Evolutionary conservation across 2,329 filamentous ascomycete species (phyloP).

Genomic region (Ceratocystis papillata): DNA sequence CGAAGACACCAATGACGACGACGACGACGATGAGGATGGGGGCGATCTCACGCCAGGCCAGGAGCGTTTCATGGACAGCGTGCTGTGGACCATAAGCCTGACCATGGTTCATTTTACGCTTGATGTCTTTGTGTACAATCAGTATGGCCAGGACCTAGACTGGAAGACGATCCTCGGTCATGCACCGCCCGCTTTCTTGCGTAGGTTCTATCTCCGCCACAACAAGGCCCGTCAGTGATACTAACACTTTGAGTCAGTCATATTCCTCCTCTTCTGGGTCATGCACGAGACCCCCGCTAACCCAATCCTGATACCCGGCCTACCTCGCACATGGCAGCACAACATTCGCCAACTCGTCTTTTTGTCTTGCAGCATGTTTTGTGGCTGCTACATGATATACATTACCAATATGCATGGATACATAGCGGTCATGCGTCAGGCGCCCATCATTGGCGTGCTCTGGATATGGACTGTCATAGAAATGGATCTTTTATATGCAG

Average conservation of each 20-base stretch:
- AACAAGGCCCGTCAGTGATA: background rate
- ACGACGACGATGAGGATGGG: slow-evolving; percentile 30
- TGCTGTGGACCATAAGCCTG: slow-evolving; percentile 52
- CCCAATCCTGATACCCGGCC: slow-evolving; percentile 40
- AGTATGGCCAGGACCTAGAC: slow-evolving; percentile 58
- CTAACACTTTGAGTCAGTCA: slow-evolving; percentile 35
- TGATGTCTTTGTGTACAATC: slow-evolving; percentile 66
- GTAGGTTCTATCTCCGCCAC: background rate
- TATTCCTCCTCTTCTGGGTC: slow-evolving; percentile 45
- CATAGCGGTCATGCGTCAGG: slow-evolving; percentile 80
- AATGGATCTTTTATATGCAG: slow-evolving; percentile 58
- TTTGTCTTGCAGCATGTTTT: slow-evolving; percentile 46
- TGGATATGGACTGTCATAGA: slow-evolving; percentile 94
- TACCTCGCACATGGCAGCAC: slow-evolving; percentile 38
- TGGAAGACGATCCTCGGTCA: slow-evolving; percentile 47
- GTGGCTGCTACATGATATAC: slow-evolving; percentile 70
- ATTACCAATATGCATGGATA: slow-evolving; percentile 73
- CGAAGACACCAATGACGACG: slow-evolving; percentile 28
- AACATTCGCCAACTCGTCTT: slow-evolving; percentile 51
- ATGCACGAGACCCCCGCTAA: slow-evolving; percentile 45
- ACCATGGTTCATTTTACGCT: slow-evolving; percentile 66
- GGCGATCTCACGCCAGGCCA: slow-evolving; percentile 35
- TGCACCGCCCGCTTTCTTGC: slow-evolving; percentile 36
- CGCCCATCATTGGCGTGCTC: slow-evolving; percentile 76
- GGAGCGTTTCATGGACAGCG: slow-evolving; percentile 45